Evolutionary conservation across 1,284 basidiomycete species (phyloP), one percentile per base, ranked within the genome.

Genomic region (Cutaneotrichosporon sp.): DNA sequence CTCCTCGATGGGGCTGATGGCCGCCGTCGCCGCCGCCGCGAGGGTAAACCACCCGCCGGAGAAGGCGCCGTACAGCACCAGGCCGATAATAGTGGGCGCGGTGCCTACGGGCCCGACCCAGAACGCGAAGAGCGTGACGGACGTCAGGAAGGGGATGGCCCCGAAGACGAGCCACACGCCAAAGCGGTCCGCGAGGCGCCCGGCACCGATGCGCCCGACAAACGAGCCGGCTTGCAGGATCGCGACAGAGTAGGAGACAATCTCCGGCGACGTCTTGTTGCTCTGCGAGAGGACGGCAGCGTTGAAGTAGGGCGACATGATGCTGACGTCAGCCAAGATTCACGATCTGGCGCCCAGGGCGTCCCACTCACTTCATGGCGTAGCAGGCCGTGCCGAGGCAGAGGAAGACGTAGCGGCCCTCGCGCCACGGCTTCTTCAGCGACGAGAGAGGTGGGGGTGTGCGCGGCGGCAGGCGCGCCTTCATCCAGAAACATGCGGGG

Each of bases 11-110:
- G 63, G 63, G 11, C 59, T 58, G 20, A 65, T 61, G 36, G 55
- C 54, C 0, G 63, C 63, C 13, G 58, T 62, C 8, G 60, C 60
- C 1, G 75, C 73, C 5, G 75, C 72, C 0, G 76, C 72, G 20
- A 79, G 64, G 0, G 75, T 70, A 25, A 78, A 70, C 69, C 75
- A 78, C 0, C 69, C 74, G 33, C 78, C 78, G 60, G 67, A 69
- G 13, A 63, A 55, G 20, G 63, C 57, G 10, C 77, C 78, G 55
- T 74, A 80, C 10, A 68, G 29, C n/a, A 74, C 57, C 51, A 78
- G 54, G 2, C 76, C 78, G n/a, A 78, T 63, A n/a, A 78, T 67
- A 25, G 59, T 54, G 20, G 54, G 36, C 1, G 38, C 51, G 10
- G 38, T 31, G 4, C 53, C 55, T 7, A 56, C 31, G 6, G 63